phyloP scores from a whole-genome alignment of 2,329 filamentous ascomycete genomes.

The Stemphylium beticola region DNA sequence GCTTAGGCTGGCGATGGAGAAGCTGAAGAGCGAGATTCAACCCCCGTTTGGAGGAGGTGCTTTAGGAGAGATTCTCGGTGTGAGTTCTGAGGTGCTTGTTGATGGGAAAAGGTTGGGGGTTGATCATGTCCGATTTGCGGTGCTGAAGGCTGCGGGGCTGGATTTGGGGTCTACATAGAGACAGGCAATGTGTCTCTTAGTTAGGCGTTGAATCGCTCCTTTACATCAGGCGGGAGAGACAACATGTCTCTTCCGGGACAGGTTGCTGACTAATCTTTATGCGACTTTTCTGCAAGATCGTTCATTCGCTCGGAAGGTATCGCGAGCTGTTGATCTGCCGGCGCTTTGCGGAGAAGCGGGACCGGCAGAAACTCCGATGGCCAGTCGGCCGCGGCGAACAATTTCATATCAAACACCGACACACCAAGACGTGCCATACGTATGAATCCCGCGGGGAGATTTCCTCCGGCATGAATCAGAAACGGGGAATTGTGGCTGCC shows the following conservation, averaged over 20 bases:
- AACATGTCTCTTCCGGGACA: too few relatives aligned
- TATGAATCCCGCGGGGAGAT: not conserved
- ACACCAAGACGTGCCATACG: not conserved
- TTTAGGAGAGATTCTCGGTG: conserved; percentile 66
- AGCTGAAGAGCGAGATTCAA: conserved; percentile 46
- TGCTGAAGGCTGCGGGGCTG: conserved; percentile 61
- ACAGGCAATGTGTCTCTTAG: too few relatives aligned
- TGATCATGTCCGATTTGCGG: conserved; percentile 67
- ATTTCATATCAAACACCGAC: not conserved
- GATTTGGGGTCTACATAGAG: conserved; percentile 8
- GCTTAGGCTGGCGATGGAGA: conserved; percentile 50
- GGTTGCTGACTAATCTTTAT: too few relatives aligned
- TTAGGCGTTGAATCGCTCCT: too few relatives aligned
- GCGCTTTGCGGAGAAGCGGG: conserved; percentile 11
- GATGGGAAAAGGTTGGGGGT: conserved; percentile 62
- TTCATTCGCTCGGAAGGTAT: conserved; percentile 1
- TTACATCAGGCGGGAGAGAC: too few relatives aligned
- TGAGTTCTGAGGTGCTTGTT: conserved; percentile 59
- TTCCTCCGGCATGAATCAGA: not conserved
- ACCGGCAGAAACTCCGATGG: conserved; percentile 12
- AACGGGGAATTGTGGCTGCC: not conserved
- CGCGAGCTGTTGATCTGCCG: conserved; percentile 6
- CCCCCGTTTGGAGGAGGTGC: conserved; percentile 44
- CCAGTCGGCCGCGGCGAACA: not conserved
- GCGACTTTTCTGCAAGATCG: not conserved